Conservation (phyloP, 192 early-diverging fungal species). For the Endogone sp. region DNA sequence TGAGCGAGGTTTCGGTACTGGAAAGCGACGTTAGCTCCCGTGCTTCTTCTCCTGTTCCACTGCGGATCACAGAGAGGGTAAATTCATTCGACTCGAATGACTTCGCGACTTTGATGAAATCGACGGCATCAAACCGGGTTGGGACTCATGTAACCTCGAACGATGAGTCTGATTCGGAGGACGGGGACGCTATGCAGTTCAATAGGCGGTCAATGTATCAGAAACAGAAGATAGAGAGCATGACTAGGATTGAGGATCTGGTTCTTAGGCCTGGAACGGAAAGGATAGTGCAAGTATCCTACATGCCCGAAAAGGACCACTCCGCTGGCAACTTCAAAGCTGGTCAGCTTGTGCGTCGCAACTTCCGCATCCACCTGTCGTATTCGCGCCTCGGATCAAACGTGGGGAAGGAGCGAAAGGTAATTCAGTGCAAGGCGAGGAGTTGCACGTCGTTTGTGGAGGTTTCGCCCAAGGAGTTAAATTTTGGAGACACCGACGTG, state of each 20-base stretch:
- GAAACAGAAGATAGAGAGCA: constrained; percentile 6
- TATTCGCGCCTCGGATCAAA: constrained; percentile 39
- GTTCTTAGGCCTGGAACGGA: constrained; percentile 80
- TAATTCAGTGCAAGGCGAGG: constrained; percentile 85
- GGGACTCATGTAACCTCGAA: background rate
- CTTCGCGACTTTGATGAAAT: background rate
- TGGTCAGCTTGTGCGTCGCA: constrained; percentile 63
- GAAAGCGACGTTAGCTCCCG: constrained; percentile 43
- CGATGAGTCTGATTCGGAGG: background rate
- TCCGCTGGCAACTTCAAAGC: constrained; percentile 62
- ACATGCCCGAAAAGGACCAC: constrained; percentile 62
- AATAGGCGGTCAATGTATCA: background rate
- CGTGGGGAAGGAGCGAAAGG: constrained; percentile 60
- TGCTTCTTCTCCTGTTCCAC: constrained; percentile 38
- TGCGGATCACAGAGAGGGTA: constrained; percentile 6
- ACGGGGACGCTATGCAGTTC: background rate
- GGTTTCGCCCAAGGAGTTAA: constrained; percentile 74
- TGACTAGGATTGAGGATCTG: constrained; percentile 83
- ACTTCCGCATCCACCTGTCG: constrained; percentile 69
- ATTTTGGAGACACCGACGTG: constrained; percentile 97
- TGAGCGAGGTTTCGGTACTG: constrained; percentile 46
- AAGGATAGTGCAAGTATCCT: constrained; percentile 76
- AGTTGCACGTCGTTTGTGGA: constrained; percentile 93
- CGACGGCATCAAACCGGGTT: background rate
- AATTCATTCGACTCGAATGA: background rate